phyloP scores from a whole-genome alignment of 2,329 filamentous ascomycete genomes.

The Onygenales sp. region DNA sequence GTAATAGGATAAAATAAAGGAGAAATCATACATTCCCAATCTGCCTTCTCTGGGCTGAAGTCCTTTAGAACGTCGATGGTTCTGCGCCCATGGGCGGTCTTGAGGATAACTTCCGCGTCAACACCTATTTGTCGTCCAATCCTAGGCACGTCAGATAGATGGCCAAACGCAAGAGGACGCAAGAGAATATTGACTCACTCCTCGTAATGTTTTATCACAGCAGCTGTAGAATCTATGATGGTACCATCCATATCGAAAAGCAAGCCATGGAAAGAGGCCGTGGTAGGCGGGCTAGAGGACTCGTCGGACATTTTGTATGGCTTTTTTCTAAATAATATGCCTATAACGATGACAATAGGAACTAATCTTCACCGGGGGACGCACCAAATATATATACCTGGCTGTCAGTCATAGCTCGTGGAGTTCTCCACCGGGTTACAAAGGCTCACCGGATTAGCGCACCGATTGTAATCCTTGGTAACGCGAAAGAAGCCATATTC shows the following conservation, averaged over 20 bases:
- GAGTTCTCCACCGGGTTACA: too few species aligned
- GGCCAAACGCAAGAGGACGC: too few species aligned
- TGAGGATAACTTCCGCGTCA: conserved; percentile 70
- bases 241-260: conserved; percentile 38
- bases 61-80: conserved; percentile 75
- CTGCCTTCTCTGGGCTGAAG: conserved; percentile 14
- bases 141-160: background rate
- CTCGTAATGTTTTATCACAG: conserved; percentile 45
- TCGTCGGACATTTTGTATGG: background rate
- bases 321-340: background rate
- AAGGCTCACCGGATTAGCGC: too few species aligned
- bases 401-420: too few species aligned
- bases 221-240: conserved; percentile 37
- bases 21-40: background rate
- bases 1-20: background rate
- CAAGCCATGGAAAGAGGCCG: conserved; percentile 29
- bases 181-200: background rate
- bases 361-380: too few species aligned
- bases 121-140: conserved; percentile 61
- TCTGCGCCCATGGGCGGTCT: conserved; percentile 80
- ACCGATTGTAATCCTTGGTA: too few species aligned
- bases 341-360: too few species aligned
- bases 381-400: too few species aligned
- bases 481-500: too few species aligned
- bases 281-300: conserved; percentile 30